Percentiles rank a stretch among this genome's conserved stretches.
phyloP scores from a whole-genome alignment of 83 land plant genomes.

The Diphasiastrum complanatum region DNA sequence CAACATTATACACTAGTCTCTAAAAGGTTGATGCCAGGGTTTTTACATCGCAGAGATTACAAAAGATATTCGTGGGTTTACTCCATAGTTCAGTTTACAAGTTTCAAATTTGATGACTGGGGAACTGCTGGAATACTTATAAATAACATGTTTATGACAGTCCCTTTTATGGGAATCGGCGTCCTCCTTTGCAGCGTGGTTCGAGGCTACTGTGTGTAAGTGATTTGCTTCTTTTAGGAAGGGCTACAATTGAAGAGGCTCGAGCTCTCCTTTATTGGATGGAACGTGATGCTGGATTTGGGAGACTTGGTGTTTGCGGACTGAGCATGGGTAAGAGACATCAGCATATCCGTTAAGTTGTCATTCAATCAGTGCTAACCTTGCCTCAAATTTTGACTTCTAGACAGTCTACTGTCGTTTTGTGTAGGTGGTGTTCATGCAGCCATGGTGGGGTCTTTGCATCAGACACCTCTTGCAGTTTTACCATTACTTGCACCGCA shows the following conservation, averaged over 20 bases:
- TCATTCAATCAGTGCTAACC: too few relatives aligned
- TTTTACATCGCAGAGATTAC: too few relatives aligned
- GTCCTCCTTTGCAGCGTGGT: slow-evolving; percentile 77
- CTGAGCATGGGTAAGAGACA: slow-evolving; percentile 87
- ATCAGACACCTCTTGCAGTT: slow-evolving; percentile 81
- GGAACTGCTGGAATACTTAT: neutral
- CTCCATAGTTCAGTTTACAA: neutral
- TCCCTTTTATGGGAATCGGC: slow-evolving; percentile 89
- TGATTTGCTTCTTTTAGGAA: slow-evolving; percentile 87
- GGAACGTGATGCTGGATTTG: slow-evolving; percentile 69
- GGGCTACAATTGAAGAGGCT: slow-evolving; percentile 91
- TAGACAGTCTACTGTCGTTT: neutral
- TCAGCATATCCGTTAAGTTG: neutral
- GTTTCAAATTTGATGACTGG: too few relatives aligned
- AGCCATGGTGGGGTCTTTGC: slow-evolving; percentile 97
- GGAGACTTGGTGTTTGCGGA: slow-evolving; percentile 90
- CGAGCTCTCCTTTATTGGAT: slow-evolving; percentile 85
- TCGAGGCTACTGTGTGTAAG: slow-evolving; percentile 91
- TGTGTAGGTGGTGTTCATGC: slow-evolving; percentile 92
- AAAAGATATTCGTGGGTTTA: too few relatives aligned
- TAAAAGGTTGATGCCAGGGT: too few relatives aligned
- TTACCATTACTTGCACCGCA: slow-evolving; percentile 92
- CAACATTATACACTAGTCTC: neutral
- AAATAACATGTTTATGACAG: slow-evolving; percentile 40
- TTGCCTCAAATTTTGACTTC: too few relatives aligned